Base-by-base conservation (phyloP, 106 monocot genomes). In the Cymbidium sinense region DNA sequence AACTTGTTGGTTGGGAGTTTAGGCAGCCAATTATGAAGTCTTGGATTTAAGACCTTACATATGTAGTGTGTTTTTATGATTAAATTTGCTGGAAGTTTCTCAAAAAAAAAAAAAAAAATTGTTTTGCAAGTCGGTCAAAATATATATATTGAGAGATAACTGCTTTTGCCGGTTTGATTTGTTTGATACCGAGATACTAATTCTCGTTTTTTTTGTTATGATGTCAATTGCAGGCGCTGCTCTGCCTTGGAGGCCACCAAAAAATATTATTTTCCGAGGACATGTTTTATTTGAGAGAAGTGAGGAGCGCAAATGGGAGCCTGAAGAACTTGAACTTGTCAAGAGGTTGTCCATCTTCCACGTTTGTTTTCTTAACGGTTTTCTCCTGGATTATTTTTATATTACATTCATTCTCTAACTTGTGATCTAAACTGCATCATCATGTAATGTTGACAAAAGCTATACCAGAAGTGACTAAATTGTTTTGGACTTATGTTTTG, bases 241-340 rank as follows among this genome's bases (percentile, higher is more conserved):
- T 43, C 10, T 75, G n/a, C 75, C 75, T 47, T 75, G 75, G 75
- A 75, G 75, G 50, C 27, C 47, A 44, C 30, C 1, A 4, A 4
- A 0, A 15, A 50, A 1, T 30, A 19, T 30, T 5, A 29, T 0
- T 30, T 0, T 15, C 1, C 27, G 75, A 28, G 75, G 29, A 50
- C 75, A 50, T 50, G 1, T 23, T 75, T 47, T 75, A 50, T 75
- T 27, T 50, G 47, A 75, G 47, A 75, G 47, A 30, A 44, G 75
- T 29, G 50, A 44, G 2, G 39, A 29, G 25, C 23, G 75, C n/a
- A 75, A 47, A 50, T 75, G 75, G 75, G 29, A 47, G 27, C 75
- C 75, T 75, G 75, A 75, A 47, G 47, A 75, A 50, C 36, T n/a
- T 50, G 75, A 75, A 50, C 47, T 50, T 75, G 11, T 75, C 75